Evolutionary conservation across 768 basidiomycete genomes (phyloP).

Genomic region (Porphyrellus cyaneotinctus): DNA sequence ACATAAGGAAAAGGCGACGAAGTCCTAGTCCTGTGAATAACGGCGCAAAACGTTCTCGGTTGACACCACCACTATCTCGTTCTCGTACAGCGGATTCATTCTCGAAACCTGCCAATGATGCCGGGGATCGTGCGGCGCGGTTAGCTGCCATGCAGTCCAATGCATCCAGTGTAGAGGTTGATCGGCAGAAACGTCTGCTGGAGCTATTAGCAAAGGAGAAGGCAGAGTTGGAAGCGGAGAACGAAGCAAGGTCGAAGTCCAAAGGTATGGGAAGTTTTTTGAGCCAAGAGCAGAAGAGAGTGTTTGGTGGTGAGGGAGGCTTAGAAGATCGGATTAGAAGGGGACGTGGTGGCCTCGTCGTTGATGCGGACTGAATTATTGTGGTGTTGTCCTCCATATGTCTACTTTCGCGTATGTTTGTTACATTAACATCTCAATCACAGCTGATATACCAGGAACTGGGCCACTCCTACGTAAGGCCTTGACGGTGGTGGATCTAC

Average conservation of each 20-base stretch:
- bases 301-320: constrained; percentile 74
- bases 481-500: not conserved
- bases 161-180: constrained; percentile 60
- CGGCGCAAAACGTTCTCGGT: constrained; percentile 48
- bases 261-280: constrained; percentile 81
- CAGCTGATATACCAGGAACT: not conserved
- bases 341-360: constrained; percentile 67
- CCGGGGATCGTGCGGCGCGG: constrained; percentile 71
- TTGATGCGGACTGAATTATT: constrained; percentile 38
- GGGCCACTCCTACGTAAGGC: not conserved
- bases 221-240: constrained; percentile 70
- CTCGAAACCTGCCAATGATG: constrained; percentile 20
- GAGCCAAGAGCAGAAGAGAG: constrained; percentile 77
- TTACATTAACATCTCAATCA: constrained; percentile 2
- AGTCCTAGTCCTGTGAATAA: constrained; percentile 33
- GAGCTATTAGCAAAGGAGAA: constrained; percentile 72
- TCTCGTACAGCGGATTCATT: constrained; percentile 10
- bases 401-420: constrained; percentile 5
- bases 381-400: not conserved
- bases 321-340: constrained; percentile 76
- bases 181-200: constrained; percentile 70
- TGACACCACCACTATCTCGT: constrained; percentile 33
- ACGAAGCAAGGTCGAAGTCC: constrained; percentile 59
- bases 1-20: constrained; percentile 38
- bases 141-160: constrained; percentile 84